Conservation (phyloP, 1,139 yeast species). For the Meyerozyma guilliermondii region DNA sequence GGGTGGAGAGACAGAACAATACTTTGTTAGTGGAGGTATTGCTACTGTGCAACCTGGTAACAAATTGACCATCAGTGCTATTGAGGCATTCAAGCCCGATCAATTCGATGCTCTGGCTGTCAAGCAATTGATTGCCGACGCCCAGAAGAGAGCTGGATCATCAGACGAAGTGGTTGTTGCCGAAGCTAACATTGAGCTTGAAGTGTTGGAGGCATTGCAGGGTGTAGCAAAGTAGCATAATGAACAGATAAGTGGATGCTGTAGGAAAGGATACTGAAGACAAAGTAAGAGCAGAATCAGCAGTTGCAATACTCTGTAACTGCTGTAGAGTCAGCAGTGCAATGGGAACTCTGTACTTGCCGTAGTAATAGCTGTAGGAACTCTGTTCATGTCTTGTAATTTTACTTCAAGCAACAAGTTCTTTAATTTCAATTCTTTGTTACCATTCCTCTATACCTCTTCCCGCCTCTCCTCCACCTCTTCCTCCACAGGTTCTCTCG, state of each 20-base stretch:
- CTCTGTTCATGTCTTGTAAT: too few species aligned
- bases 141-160: slow-evolving; percentile 85
- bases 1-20: slow-evolving; percentile 70
- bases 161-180: slow-evolving; percentile 87
- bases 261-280: not conserved
- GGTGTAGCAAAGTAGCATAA: slow-evolving; percentile 68
- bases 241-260: not conserved
- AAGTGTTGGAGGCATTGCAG: slow-evolving; percentile 92
- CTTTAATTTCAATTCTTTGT: too few species aligned
- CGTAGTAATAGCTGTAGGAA: too few species aligned
- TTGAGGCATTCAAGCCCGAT: slow-evolving; percentile 92
- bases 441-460: too few species aligned
- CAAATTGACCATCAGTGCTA: slow-evolving; percentile 83
- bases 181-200: slow-evolving; percentile 92
- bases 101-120: slow-evolving; percentile 80
- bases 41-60: slow-evolving; percentile 97
- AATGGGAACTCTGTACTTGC: too few species aligned
- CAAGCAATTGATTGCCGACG: slow-evolving; percentile 82
- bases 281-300: not conserved
- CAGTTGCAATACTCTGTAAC: too few species aligned
- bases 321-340: too few species aligned
- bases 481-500: too few species aligned
- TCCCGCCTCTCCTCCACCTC: too few species aligned
- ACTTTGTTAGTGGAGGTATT: slow-evolving; percentile 93
- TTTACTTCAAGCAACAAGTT: too few species aligned